These are phyloP conservation scores for Quercus variabilis DNA, from an alignment of 306 rosid genomes.

Conservation along the genomic window DNA sequence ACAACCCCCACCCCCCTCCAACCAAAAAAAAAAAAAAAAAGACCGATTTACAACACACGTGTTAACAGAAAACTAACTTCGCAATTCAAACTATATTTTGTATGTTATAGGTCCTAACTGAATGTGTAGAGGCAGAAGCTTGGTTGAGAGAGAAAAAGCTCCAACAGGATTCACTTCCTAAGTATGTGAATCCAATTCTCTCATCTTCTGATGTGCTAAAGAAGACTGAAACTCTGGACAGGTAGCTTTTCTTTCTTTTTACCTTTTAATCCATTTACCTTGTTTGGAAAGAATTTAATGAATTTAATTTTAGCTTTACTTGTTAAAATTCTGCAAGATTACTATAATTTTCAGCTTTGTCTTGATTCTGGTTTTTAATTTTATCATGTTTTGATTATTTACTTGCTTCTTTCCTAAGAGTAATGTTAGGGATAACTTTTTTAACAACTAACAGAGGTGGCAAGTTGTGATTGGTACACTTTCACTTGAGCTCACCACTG, in stretches of 20 bases:
- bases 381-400: not conserved
- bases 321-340: not conserved
- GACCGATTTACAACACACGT: not conserved
- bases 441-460: too few relatives aligned
- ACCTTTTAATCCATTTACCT: not conserved
- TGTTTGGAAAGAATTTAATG: not conserved
- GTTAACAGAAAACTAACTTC: too few relatives aligned
- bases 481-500: too few relatives aligned
- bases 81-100: not conserved
- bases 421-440: too few relatives aligned
- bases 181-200: conserved; percentile 70
- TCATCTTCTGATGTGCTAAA: conserved; percentile 66
- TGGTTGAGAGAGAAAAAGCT: conserved; percentile 83
- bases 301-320: not conserved
- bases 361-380: not conserved
- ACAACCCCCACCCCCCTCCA: too few relatives aligned
- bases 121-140: conserved; percentile 85
- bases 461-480: too few relatives aligned
- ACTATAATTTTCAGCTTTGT: not conserved
- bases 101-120: conserved; percentile 54
- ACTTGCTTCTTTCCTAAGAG: too few relatives aligned
- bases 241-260: conserved; percentile 38
- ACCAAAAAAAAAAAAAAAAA: not conserved
- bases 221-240: conserved; percentile 84
- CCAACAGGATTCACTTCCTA: conserved; percentile 76